Evolutionary conservation across 108 stramenopile species (phyloP), one percentile per base, ranked within the genome.

Genomic region (Bacterosira constricta): DNA sequence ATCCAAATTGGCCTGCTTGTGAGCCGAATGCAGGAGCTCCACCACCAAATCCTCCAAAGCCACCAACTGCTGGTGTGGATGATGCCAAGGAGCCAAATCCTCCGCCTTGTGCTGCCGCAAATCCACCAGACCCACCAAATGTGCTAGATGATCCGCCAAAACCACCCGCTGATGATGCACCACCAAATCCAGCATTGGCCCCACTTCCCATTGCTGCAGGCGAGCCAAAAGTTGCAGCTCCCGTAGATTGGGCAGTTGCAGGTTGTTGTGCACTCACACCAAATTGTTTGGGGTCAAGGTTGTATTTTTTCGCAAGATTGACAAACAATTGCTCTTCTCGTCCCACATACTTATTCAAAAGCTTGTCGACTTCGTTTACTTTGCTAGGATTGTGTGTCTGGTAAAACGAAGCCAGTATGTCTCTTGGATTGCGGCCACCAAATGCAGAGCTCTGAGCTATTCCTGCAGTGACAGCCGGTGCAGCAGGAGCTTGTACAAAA

Each of bases 221-320:
- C 5, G 66, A 54, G 2, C 80, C 80, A 49, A 81, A 81, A 31
- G 52, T 39, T 29, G 37, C 8, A 30, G 81, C 26, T 21, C 67
- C 50, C 18, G 53, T 56, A 31, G 66, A 10, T 37, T 67, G 44
- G 6, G 75, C 26, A 27, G 42, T 15, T 15, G 75, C 62, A 10
- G 84, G 25, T 27, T 75, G 51, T 46, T 80, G 52, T 18, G 65
- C 32, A 37, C 77, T 47, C 4, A 92, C 35, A 10, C 87, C 93
- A 71, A 95, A 95, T 8, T 77, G 70, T 6, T 88, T 77, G 41
- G 88, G 87, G 75, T 92, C 88, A 5, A 92, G 53, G 38, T 86
- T 77, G 75, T 96, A 96, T 58, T 96, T 93, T 72, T 90, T 89
- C 47, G 90, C 88, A 18, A 96, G 78, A 59, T 93, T 93, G 18